Base-by-base conservation (phyloP, 805 yeast species). In the Candida sonorensis region DNA sequence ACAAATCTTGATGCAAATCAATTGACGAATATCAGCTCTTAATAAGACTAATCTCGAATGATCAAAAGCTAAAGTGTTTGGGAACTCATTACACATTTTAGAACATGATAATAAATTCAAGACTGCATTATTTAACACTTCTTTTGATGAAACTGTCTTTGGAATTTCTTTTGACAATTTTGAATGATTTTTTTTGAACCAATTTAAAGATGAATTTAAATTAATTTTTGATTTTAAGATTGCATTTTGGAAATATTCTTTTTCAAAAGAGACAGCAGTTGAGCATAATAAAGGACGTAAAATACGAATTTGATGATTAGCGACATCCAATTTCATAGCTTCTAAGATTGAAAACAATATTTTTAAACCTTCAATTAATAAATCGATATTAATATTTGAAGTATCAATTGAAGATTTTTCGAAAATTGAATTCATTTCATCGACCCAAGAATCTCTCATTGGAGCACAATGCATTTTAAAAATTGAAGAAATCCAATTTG, bases 381-480 rank as follows among this genome's bases (percentile, higher is more conserved):
- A 64, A 5, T 60, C 40, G 4, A 69, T 41, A 23, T 46, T 37
- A 7, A 43, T 22, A 9, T 30, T 27, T 26, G 16, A 11, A 10
- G 30, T 11, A 17, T 31, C 47, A 40, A 34, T 15, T 26, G 48
- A 46, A 13, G 81, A 75, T 30, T 61, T 63, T 23, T 59, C 66
- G 47, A 83, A 76, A 45, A 71, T 71, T 10, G 53, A 46, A 29
- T 74, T 73, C 92, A 88, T 84, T 46, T 80, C 84, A 45, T 76
- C 83, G 23, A 88, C 94, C 87, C 92, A 81, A 25, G 74, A 61
- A 57, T 85, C 95, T 53, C 97, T 72, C 94, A 86, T 86, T 40
- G 97, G 97, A 6, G 96, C 95, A 60, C 96, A 87, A 54, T 85
- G 95, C 32, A 79, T 75, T 59, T 87, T 85, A 59, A 90, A 80